These are phyloP conservation scores for Dipodascus geniculatus DNA, from an alignment of 805 yeast genomes.

Conservation along the genomic window DNA sequence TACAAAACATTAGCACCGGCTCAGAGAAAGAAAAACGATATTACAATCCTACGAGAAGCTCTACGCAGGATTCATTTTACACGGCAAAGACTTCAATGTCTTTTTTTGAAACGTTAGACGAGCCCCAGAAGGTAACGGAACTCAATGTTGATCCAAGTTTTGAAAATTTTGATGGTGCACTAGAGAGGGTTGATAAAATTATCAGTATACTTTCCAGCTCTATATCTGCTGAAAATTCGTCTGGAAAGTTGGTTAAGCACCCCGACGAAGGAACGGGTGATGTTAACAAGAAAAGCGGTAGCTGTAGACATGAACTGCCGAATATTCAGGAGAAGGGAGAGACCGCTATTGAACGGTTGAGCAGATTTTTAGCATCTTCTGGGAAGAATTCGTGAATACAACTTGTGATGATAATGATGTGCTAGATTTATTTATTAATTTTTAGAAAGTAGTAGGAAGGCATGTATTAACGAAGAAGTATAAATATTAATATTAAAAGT, in stretches of 20 bases:
- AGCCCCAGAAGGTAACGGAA: background rate
- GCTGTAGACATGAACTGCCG: background rate
- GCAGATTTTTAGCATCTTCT: background rate
- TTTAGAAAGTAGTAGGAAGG: background rate
- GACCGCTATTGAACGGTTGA: background rate
- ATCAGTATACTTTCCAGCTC: background rate
- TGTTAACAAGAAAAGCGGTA: background rate
- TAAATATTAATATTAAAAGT: background rate
- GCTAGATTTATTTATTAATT: no score
- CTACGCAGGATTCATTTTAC: constrained; percentile 1
- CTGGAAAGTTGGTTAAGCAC: background rate
- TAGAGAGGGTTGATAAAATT: background rate
- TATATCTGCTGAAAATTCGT: background rate
- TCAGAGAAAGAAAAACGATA: background rate
- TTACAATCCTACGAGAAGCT: background rate
- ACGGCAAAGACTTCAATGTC: background rate
- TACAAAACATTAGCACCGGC: background rate
- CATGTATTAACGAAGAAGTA: background rate
- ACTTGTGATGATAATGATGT: no score
- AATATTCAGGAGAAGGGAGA: background rate
- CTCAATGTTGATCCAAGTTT: background rate
- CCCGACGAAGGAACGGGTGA: background rate
- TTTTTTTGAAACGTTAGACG: background rate
- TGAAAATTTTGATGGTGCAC: background rate
- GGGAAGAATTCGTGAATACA: background rate